Evolutionary conservation across 495 filamentous ascomycete genomes (phyloP), one percentile per base, ranked within the genome.

Genomic region (Xylaria nigripes): DNA sequence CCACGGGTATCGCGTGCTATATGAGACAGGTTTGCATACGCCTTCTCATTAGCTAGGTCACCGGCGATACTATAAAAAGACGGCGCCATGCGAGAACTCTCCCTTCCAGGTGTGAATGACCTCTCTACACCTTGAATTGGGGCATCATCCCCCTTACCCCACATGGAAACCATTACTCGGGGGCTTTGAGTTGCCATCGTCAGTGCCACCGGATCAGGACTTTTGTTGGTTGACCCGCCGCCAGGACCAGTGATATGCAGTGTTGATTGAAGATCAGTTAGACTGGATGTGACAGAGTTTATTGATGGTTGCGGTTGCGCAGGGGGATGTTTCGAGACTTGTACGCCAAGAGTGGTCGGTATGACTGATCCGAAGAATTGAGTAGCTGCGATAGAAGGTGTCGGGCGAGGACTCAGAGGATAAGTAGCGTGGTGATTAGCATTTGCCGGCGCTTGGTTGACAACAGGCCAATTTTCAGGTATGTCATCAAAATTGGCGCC

Each of bases 151-250:
- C 70, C 71, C 38, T 62, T 58, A 7, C 66, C 70, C 75, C 75
- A 81, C 45, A 75, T 63, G 12, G 76, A 77, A 38, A 78, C 70
- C 2, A 71, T 76, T 9, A 78, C 68, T 13, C 69, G 71, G 2
- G 75, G 76, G 53, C 76, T 80, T 27, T 71, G 70, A 15, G 64
- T 59, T 12, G 68, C 63, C 66, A 72, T 73, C 21, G 62, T 48
- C 56, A 69, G 53, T 8, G 63, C 57, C 45, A 62, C 61, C 5
- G 69, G 70, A 5, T 62, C 69, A 27, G 71, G 52, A 23, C 68
- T 72, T 57, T 75, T 72, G 51, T 75, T 75, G 57, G 75, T 77
- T 13, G 75, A 75, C 25, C 68, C 67, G 32, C 70, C 72, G 42
- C 66, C 77, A 32, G 66, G 71, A 57, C 70, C 76, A n/a, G n/a